phyloP scores from a whole-genome alignment of 1,284 basidiomycete genomes.

The Trichosporon faecale region DNA sequence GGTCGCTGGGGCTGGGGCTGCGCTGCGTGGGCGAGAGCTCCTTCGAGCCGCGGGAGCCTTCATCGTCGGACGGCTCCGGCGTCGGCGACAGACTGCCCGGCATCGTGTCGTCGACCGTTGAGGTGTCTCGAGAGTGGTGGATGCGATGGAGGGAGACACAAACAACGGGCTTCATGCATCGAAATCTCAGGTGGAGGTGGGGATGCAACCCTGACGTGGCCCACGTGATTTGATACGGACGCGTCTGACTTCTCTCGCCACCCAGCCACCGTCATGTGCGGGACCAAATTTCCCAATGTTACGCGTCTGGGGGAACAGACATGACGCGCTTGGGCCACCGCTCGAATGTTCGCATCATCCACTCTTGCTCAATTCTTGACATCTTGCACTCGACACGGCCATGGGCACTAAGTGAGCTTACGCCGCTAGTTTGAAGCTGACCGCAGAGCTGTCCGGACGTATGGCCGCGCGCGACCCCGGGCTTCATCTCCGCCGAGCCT shows the following conservation, averaged over 20 bases:
- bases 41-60: neutral
- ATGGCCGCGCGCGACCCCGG: neutral
- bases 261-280: neutral
- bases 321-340: neutral
- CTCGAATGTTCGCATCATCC: neutral
- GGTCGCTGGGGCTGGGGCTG: neutral
- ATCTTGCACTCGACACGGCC: neutral
- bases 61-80: neutral
- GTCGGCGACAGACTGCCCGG: slow-evolving; percentile 1
- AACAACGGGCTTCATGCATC: neutral
- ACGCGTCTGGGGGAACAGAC: neutral
- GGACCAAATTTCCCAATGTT: neutral
- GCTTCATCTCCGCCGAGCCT: neutral
- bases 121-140: neutral
- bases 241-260: neutral
- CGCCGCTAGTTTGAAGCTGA: neutral
- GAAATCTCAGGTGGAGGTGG: slow-evolving; percentile 3
- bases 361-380: neutral
- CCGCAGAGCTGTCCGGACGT: neutral
- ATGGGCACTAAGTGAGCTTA: neutral
- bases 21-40: neutral
- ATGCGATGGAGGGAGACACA: neutral
- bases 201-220: neutral
- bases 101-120: neutral
- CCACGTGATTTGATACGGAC: neutral